Evolutionary conservation across 805 yeast species (phyloP).

Genomic region (Candida loeiensis): DNA sequence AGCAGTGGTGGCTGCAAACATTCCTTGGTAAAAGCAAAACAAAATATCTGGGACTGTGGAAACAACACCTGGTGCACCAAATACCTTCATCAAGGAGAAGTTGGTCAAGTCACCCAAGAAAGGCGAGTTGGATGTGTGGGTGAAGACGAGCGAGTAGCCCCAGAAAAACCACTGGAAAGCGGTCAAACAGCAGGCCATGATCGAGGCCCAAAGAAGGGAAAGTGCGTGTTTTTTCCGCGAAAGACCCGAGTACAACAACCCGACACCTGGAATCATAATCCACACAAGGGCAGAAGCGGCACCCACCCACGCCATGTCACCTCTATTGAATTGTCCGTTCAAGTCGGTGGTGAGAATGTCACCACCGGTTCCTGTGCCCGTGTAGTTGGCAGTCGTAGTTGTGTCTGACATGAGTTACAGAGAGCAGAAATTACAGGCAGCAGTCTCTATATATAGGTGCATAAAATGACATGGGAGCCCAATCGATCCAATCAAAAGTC

Average conservation of each 20-base stretch:
- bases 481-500: slow-evolving; percentile 1
- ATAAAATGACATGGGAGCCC: background rate
- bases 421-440: background rate
- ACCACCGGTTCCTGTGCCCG: slow-evolving; percentile 74
- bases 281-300: slow-evolving; percentile 78
- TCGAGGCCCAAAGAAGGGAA: slow-evolving; percentile 88
- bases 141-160: slow-evolving; percentile 91
- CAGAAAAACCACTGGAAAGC: slow-evolving; percentile 97
- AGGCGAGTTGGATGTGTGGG: slow-evolving; percentile 57
- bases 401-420: background rate
- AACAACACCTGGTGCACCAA: slow-evolving; percentile 74
- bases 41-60: slow-evolving; percentile 82
- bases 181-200: slow-evolving; percentile 81
- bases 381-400: slow-evolving; percentile 19
- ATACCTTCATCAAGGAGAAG: slow-evolving; percentile 75
- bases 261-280: slow-evolving; percentile 97
- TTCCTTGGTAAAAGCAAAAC: slow-evolving; percentile 89
- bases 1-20: slow-evolving; percentile 94
- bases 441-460: background rate
- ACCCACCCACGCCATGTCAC: slow-evolving; percentile 84
- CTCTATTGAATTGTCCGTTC: slow-evolving; percentile 65
- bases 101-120: slow-evolving; percentile 80
- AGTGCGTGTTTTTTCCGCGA: slow-evolving; percentile 95
- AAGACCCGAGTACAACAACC: slow-evolving; percentile 87
- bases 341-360: slow-evolving; percentile 70